Evolutionary conservation across 2,329 filamentous ascomycete genomes (phyloP), one percentile per base, ranked within the genome.

Genomic region (Furcasterigmium sp.): DNA sequence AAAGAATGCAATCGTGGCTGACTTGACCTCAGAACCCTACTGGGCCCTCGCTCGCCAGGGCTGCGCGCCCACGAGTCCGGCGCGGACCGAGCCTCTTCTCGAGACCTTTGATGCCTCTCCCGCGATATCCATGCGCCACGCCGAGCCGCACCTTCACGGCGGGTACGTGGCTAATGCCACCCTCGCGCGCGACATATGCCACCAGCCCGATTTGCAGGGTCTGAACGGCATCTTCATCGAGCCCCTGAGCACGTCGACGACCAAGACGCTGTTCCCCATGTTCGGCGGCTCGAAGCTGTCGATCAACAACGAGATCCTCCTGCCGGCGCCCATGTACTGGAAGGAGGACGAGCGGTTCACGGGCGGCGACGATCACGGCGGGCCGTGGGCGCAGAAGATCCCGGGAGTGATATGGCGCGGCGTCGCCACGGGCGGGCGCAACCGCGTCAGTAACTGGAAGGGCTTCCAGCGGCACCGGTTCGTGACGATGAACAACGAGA

Each of bases 381-480:
- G 69, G 1, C 55, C 68, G 4, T 85, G 83, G 82, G 56, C 66
- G 6, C 57, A 69, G n/a, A 87, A 86, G 61, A 43, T 57, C 1
- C 62, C 73, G 49, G 59, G 57, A 3, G 70, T 76, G 28, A 64
- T 84, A 39, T 86, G 83, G 82, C 78, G 82, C 25, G 82, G 82
- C 26, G 80, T 84, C 8, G 82, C 80, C 2, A 84, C 82, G 2
- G 82, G 82, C 3, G 83, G 82, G 2, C 63, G 64, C 30, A 81
- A 85, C 51, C 64, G 70, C 51, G 54, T 69, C 58, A 52, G 72
- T 21, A 88, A 82, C 53, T 90, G 85, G 85, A 76, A 70, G 10
- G 76, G 80, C 0, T 89, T 88, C 55, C 85, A 90, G 50, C 78
- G 85, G 4, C 85, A 89, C 56, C 82, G 86, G 2, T 87, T 90